Evolutionary conservation across 768 basidiomycete species (phyloP), one percentile per base, ranked within the genome.

Genomic region (Mycena indigotica): DNA sequence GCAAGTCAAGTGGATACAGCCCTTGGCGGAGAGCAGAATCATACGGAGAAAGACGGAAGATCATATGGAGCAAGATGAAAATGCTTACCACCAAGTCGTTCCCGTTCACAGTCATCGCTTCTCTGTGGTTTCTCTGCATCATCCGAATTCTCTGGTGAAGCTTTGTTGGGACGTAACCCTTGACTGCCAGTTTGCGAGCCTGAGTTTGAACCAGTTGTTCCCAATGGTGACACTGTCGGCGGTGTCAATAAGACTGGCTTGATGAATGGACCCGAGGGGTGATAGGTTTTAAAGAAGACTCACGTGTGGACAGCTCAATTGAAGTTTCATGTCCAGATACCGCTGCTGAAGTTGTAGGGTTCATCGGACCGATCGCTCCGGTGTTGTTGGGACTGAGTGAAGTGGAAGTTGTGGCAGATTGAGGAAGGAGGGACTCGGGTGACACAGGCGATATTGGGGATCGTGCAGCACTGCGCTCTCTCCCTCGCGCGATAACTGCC

Each of bases 401-500:
- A n/a, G 15, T 44, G 15, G 41, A 13, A 8, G 46, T 25, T 12
- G 24, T 13, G 4, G 24, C 21, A 8, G 46, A 48, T 6, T 28
- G 13, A 24, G 46, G 28, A 13, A 26, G 21, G 52, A 10, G 29
- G 28, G 21, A 29, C 10, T 28, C 12, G 21, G 25, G 25, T 23
- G 17, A 39, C 21, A 29, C 38, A 40, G 39, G 28, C 4, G 21
- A 35, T 17, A 19, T 30, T 26, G 46, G 46, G 28, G 24, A 26
- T 6, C n/a, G 41, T 12, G 45, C 29, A 21, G 35, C 52, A 8
- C 50, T 56, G 40, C 54, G 12, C 49, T 63, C 61, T 55, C 61
- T 15, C 46, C 61, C 61, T 40, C 61, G 19, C 41, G 57, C 0
- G 16, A 63, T 63, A 44, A 49, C 57, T 30, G 55, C 61, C 54